Evolutionary conservation across 352 stramenopile species (phyloP).

Genomic region (Globisporangium spinosum): DNA sequence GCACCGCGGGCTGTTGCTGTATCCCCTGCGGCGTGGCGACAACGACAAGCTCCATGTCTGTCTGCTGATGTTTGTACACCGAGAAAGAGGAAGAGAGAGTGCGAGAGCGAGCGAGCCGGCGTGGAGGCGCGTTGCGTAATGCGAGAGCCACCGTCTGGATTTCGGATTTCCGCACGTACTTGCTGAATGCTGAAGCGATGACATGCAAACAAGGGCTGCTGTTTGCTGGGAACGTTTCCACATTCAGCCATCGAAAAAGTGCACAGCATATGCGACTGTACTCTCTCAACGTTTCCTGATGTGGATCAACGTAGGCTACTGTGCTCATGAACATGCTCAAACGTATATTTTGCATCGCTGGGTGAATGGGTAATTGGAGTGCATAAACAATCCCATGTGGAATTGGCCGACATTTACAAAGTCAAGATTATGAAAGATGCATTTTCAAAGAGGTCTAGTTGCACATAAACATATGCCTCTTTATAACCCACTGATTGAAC

Average conservation of each 20-base stretch:
- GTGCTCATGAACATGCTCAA: not conserved
- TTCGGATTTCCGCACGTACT: not conserved
- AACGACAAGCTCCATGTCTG: conserved; percentile 3
- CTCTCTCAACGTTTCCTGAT: not conserved
- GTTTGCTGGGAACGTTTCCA: not conserved
- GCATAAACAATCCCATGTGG: too few species aligned
- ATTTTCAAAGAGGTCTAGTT: too few species aligned
- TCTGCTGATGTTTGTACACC: not conserved
- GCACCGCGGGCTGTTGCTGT: not conserved
- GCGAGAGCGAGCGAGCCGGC: not conserved
- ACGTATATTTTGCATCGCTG: not conserved
- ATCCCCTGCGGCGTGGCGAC: not conserved
- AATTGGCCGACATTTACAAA: too few species aligned
- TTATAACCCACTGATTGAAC: too few species aligned
- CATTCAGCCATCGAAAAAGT: not conserved
- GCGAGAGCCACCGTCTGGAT: not conserved
- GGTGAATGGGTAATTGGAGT: too few species aligned
- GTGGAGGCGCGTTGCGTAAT: not conserved
- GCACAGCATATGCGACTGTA: not conserved
- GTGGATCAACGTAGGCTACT: not conserved
- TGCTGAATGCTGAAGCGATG: not conserved
- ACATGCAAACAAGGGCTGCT: not conserved
- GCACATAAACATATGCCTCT: too few species aligned
- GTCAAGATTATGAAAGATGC: too few species aligned
- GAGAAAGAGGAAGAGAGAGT: not conserved